Percentiles rank a stretch among this genome's conserved stretches.
Conservation (phyloP, 768 basidiomycete genomes). For the Suillus occidentalis region DNA sequence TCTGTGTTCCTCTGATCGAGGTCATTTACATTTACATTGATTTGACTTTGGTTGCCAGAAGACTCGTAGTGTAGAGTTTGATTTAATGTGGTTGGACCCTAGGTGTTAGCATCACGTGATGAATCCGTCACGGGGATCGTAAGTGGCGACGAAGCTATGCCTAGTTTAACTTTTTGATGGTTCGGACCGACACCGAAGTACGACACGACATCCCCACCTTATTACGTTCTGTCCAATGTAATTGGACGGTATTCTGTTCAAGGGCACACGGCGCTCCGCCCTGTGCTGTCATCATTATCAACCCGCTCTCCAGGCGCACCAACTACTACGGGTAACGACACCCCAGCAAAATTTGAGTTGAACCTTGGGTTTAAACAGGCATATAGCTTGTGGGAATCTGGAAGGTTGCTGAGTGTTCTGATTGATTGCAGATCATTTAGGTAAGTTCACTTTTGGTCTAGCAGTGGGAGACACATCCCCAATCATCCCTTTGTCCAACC, state of each 20-base stretch:
- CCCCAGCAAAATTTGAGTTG: background rate
- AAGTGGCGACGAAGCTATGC: conserved; percentile 3
- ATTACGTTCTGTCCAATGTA: background rate
- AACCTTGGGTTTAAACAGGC: background rate
- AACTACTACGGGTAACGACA: background rate
- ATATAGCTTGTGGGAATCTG: background rate
- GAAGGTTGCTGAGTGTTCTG: background rate
- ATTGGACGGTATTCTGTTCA: background rate
- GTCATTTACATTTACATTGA: too few species aligned
- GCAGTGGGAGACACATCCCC: background rate
- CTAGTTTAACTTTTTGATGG: background rate
- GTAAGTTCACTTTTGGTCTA: background rate
- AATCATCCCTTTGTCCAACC: background rate
- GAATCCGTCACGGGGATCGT: background rate
- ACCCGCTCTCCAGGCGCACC: conserved; percentile 1
- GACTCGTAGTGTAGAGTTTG: background rate
- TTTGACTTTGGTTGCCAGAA: background rate
- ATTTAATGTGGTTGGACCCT: background rate
- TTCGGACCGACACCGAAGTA: background rate
- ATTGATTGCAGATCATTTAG: background rate
- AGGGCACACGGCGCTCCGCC: conserved; percentile 1
- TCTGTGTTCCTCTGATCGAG: background rate
- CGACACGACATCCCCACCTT: background rate
- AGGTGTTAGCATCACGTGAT: background rate
- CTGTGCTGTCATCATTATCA: background rate